phyloP scores from a whole-genome alignment of 345 rosid genomes.

The Noccaea caerulescens region DNA sequence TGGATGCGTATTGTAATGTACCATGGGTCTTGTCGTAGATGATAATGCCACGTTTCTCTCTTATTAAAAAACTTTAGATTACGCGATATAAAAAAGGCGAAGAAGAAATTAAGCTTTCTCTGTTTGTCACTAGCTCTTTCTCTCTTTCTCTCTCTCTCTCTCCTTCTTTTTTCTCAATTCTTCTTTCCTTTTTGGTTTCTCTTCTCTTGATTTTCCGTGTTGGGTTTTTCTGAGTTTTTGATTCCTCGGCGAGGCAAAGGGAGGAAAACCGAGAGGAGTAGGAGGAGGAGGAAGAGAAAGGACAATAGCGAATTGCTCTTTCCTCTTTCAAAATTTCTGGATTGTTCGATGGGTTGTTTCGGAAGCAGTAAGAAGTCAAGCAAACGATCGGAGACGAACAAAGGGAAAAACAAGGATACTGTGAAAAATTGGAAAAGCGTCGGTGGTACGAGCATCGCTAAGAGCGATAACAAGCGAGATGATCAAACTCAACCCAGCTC shows the following conservation, averaged over 20 bases:
- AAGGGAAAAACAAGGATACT: slow-evolving; percentile 28
- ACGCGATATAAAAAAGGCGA: slow-evolving; percentile 32
- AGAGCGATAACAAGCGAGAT: slow-evolving; percentile 37
- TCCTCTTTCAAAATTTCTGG: slow-evolving; percentile 10
- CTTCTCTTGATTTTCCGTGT: slow-evolving; percentile 12
- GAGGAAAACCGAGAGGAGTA: not conserved
- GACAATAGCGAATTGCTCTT: not conserved
- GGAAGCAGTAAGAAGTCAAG: slow-evolving; percentile 52
- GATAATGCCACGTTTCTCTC: slow-evolving; percentile 27
- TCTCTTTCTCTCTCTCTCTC: slow-evolving; percentile 16
- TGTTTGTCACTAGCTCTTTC: slow-evolving; percentile 40
- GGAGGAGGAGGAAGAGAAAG: slow-evolving; percentile 1
- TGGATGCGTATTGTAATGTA: not conserved
- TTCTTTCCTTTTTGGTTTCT: slow-evolving; percentile 17
- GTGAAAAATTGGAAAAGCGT: slow-evolving; percentile 9
- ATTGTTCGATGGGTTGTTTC: slow-evolving; percentile 68
- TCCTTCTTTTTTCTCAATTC: slow-evolving; percentile 36
- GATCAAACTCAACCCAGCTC: slow-evolving; percentile 50
- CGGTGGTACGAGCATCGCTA: slow-evolving; percentile 21
- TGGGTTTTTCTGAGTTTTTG: slow-evolving; percentile 32
- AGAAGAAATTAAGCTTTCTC: slow-evolving; percentile 40
- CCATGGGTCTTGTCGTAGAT: slow-evolving; percentile 8
- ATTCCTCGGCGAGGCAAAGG: slow-evolving; percentile 1
- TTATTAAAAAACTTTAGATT: not conserved
- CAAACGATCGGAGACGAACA: slow-evolving; percentile 47